Percentiles rank a stretch among this genome's conserved stretches.
Conservation (phyloP, 1,284 basidiomycete genomes). For the Trametes pubescens region DNA sequence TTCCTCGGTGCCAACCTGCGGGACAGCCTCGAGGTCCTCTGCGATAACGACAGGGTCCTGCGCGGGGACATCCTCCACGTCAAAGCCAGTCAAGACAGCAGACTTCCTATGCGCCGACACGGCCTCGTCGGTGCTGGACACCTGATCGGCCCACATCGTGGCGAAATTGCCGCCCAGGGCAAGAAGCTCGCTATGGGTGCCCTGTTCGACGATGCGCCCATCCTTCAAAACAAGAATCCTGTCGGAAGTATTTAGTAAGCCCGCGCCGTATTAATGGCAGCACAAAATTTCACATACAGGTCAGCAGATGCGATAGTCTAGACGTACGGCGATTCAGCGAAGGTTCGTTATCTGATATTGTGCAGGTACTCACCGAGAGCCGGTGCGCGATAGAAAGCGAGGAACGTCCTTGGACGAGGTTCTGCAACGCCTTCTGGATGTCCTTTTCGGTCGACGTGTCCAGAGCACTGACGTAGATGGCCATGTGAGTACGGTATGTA, state of each 20-base stretch:
- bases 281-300: conserved; percentile 54
- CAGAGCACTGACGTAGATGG: conserved; percentile 59
- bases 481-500: conserved; percentile 23
- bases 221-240: conserved; percentile 87
- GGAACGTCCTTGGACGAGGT: conserved; percentile 73
- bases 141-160: conserved; percentile 84
- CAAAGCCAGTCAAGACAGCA: conserved; percentile 51
- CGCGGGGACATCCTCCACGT: conserved; percentile 37
- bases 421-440: conserved; percentile 84
- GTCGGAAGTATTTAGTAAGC: conserved; percentile 28
- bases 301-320: conserved; percentile 83
- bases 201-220: conserved; percentile 83
- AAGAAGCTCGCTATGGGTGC: conserved; percentile 77
- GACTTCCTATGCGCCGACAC: conserved; percentile 47
- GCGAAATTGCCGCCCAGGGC: conserved; percentile 76
- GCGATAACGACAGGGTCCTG: conserved; percentile 32
- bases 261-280: conserved; percentile 6
- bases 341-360: conserved; percentile 15
- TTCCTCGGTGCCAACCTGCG: conserved; percentile 37
- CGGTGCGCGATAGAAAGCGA: conserved; percentile 84
- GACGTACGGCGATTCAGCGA: conserved; percentile 32
- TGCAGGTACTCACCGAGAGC: conserved; percentile 66
- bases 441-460: conserved; percentile 87
- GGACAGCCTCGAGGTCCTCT: conserved; percentile 33
- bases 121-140: conserved; percentile 62